Evolutionary conservation across 768 basidiomycete genomes (phyloP).

Genomic region (Russula vinacea): DNA sequence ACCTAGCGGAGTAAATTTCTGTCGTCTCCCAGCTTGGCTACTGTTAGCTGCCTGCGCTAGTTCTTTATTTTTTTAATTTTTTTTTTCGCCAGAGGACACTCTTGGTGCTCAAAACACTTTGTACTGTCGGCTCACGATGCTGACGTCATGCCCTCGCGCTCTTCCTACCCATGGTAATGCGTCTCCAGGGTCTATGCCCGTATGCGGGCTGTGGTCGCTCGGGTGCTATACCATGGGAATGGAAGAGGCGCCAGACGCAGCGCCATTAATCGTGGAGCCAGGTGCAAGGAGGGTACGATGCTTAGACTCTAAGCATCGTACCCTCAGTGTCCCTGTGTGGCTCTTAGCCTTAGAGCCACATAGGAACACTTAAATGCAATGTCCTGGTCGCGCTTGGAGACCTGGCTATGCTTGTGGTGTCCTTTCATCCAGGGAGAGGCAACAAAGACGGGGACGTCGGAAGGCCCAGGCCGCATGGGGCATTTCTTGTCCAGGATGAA

Average conservation of each 20-base stretch:
- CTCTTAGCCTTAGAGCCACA: too few relatives aligned
- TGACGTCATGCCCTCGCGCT: slow-evolving; percentile 29
- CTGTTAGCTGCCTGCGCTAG: neutral
- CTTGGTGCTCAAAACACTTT: neutral
- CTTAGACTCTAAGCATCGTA: too few relatives aligned
- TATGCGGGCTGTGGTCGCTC: slow-evolving; percentile 20
- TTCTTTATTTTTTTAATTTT: neutral
- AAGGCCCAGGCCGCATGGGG: neutral
- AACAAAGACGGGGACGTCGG: neutral
- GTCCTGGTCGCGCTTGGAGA: neutral
- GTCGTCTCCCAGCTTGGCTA: neutral
- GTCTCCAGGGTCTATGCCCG: slow-evolving; percentile 20
- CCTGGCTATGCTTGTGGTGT: neutral
- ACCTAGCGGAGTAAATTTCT: neutral
- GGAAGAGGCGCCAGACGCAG: slow-evolving; percentile 41
- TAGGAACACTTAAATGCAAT: neutral
- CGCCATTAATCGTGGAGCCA: slow-evolving; percentile 12
- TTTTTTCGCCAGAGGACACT: neutral
- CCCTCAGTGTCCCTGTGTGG: too few relatives aligned
- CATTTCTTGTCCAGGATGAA: neutral
- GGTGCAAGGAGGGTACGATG: neutral
- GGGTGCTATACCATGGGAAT: slow-evolving; percentile 49
- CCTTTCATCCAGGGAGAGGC: slow-evolving; percentile 1
- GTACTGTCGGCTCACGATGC: slow-evolving; percentile 4
- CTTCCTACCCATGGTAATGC: slow-evolving; percentile 37